Evolutionary conservation across 805 yeast genomes (phyloP).

Genomic region (Torulaspora quercuum): DNA sequence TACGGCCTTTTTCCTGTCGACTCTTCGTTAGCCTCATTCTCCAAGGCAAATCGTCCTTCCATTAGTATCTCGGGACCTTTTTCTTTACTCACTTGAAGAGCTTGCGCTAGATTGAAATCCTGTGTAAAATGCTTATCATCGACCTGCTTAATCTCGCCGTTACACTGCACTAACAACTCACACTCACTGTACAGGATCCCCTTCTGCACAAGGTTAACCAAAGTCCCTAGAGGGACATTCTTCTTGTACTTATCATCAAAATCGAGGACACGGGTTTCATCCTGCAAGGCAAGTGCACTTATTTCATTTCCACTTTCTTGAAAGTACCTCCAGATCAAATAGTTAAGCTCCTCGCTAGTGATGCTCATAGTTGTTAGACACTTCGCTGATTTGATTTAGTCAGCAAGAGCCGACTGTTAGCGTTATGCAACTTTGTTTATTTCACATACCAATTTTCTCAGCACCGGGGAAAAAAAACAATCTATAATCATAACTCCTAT

Average conservation of each 20-base stretch:
- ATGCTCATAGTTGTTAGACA: conserved; percentile 83
- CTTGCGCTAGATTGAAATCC: conserved; percentile 52
- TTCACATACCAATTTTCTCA: conserved; percentile 1
- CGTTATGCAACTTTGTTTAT: no score
- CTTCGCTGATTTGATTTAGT: no score
- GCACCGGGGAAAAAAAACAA: neutral
- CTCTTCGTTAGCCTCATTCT: conserved; percentile 20
- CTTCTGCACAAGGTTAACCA: conserved; percentile 78
- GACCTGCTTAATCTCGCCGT: conserved; percentile 32
- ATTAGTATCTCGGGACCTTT: conserved; percentile 32
- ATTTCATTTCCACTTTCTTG: conserved; percentile 79
- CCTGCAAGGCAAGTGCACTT: conserved; percentile 75
- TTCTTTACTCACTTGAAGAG: conserved; percentile 44
- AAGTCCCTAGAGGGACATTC: conserved; percentile 69
- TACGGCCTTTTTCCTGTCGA: no score
- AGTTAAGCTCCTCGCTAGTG: conserved; percentile 80
- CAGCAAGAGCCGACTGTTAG: no score
- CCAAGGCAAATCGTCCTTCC: conserved; percentile 36
- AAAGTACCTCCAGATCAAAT: conserved; percentile 86
- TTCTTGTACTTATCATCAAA: conserved; percentile 50
- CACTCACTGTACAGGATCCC: conserved; percentile 78
- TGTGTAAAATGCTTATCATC: conserved; percentile 27
- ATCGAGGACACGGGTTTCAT: conserved; percentile 60
- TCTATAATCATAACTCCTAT: neutral
- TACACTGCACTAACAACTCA: conserved; percentile 50